Base-by-base conservation (phyloP, 1,284 basidiomycete genomes). In the Coriolopsis trogii region DNA sequence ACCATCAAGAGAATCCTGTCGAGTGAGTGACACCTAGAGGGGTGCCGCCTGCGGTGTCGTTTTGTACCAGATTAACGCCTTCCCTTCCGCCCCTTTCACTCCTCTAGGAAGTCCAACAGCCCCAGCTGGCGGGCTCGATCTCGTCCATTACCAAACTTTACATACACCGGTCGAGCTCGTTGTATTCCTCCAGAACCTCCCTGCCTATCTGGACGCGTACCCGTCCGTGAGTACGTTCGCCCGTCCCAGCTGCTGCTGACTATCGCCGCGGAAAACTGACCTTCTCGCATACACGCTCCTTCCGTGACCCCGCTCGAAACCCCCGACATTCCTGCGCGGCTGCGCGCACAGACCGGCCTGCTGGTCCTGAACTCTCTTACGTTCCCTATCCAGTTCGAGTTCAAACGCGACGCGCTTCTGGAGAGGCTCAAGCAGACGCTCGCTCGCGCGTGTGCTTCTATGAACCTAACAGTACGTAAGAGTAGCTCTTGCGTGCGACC, bases 361-460 rank as follows among this genome's bases (percentile, higher is more conserved):
- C 73, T 91, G 16, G 78, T 88, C 28, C 67, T 90, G 36, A 82
- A 80, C 63, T 86, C 84, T 0, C 72, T 90, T 25, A 83, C 81
- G 23, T 86, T 83, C 61, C 80, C 81, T 1, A 85, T 88, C 56
- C 85, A 87, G 67, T 61, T 70, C 1, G 66, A 70, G 33, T 59
- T 82, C 24, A 65, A 66, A 2, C 79, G 69, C 61, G 73, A 61
- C 34, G 67, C 69, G 9, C 63, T 84, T 23, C 65, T 87, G 7
- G 78, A 80, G 18, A 71, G 67, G 46, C 70, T 87, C 30, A 84
- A 81, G 62, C 74, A 79, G 59, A 65, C 63, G 24, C 73, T 91
- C 24, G 69, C 79, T 16, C 75, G 73, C 59, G 69, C 74, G 18
- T 80, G 79, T 46, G 70, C 77, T 23, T 68, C 76, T 6, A 70